phyloP scores from a whole-genome alignment of 2,329 filamentous ascomycete genomes.

The Penicillium corylophilum region DNA sequence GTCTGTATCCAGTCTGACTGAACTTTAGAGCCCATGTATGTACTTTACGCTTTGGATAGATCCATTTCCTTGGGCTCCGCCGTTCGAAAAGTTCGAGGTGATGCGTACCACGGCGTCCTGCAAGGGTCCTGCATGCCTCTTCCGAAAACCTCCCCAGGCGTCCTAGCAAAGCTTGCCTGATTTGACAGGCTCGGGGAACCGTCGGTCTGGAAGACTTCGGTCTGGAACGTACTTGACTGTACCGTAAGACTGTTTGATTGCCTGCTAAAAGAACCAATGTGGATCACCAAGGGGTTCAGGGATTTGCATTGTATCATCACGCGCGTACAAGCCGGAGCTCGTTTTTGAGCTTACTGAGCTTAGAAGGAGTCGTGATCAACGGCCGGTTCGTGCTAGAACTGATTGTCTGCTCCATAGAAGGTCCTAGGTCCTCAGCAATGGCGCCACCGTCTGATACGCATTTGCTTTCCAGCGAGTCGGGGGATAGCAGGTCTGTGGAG shows the following conservation, averaged over 20 bases:
- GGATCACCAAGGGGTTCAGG: background rate
- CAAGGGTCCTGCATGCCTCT: slow-evolving; percentile 16
- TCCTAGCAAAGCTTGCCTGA: slow-evolving; percentile 9
- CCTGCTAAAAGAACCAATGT: background rate
- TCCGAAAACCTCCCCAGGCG: slow-evolving; percentile 12
- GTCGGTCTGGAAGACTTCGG: background rate
- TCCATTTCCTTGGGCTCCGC: background rate
- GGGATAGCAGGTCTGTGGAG: background rate
- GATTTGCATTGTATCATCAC: background rate
- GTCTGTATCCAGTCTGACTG: slow-evolving; percentile 14
- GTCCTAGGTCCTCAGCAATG: background rate
- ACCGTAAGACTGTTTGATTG: slow-evolving; percentile 2
- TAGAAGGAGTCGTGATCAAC: background rate
- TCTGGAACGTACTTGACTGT: background rate
- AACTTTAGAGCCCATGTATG: background rate
- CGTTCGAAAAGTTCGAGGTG: slow-evolving; percentile 2
- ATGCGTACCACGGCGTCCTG: slow-evolving; percentile 11
- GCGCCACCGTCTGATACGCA: background rate
- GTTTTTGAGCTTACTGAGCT: background rate
- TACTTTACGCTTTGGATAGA: background rate
- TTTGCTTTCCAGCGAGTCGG: background rate
- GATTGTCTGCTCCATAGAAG: background rate
- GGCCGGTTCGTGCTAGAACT: background rate
- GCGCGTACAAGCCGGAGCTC: background rate
- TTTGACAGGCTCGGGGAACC: background rate